These are phyloP conservation scores for Aspergillus sp. DNA, from an alignment of 2,329 filamentous ascomycete species.

Conservation along the genomic window DNA sequence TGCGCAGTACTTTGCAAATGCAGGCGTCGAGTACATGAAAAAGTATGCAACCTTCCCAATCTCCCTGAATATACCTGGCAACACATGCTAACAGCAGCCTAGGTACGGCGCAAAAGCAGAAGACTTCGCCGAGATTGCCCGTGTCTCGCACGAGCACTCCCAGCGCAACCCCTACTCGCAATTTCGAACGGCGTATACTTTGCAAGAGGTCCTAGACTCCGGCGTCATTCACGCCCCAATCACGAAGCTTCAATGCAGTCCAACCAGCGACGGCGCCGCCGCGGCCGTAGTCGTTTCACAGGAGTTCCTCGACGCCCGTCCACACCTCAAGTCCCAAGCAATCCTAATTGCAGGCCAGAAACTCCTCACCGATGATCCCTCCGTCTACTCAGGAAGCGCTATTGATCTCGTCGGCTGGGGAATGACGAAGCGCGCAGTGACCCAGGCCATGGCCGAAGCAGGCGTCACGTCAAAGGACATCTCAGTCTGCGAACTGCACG, in stretches of 20 bases:
- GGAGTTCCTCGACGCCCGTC: conserved; percentile 79
- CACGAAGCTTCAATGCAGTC: conserved; percentile 96
- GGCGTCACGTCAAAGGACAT: conserved; percentile 66
- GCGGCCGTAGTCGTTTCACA: conserved; percentile 88
- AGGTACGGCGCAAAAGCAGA: conserved; percentile 78
- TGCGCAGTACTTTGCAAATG: conserved; percentile 94
- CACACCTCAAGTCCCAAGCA: conserved; percentile 77
- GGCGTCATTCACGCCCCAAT: conserved; percentile 81
- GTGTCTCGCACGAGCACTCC: conserved; percentile 89
- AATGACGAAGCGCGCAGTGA: conserved; percentile 73
- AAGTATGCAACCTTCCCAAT: conserved; percentile 55
- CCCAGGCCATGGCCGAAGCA: conserved; percentile 67
- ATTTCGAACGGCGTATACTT: conserved; percentile 88
- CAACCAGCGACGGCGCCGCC: conserved; percentile 88
- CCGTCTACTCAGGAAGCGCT: conserved; percentile 73
- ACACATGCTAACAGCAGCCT: neutral
- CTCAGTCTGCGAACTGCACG: conserved; percentile 87
- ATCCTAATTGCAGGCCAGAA: conserved; percentile 85
- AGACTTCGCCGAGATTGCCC: conserved; percentile 93
- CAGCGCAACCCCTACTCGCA: conserved; percentile 94
- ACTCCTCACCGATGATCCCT: conserved; percentile 77
- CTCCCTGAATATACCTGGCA: neutral
- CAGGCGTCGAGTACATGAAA: conserved; percentile 91
- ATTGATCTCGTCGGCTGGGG: conserved; percentile 89
- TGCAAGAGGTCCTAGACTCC: conserved; percentile 74